phyloP scores from a whole-genome alignment of 352 stramenopile species.

The Plasmopara muralis region DNA sequence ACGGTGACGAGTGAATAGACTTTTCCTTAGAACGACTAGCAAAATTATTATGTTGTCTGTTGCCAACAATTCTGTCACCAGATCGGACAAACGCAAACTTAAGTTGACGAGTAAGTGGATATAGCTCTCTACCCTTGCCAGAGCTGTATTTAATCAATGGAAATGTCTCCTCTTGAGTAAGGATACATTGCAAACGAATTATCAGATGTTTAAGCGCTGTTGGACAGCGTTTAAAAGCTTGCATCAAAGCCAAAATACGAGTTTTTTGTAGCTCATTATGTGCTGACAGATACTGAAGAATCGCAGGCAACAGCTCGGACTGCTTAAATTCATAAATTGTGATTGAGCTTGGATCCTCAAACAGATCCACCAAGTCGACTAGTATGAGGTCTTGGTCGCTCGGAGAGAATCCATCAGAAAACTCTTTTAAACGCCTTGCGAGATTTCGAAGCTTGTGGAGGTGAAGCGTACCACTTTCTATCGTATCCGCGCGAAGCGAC shows the following conservation, averaged over 20 bases:
- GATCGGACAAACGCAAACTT: slow-evolving; percentile 42
- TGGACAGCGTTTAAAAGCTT: slow-evolving; percentile 42
- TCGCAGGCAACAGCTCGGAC: slow-evolving; percentile 57
- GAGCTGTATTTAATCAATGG: slow-evolving; percentile 53
- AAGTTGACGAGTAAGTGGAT: slow-evolving; percentile 65
- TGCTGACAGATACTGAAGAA: slow-evolving; percentile 50
- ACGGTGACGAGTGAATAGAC: slow-evolving; percentile 60
- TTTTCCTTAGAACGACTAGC: slow-evolving; percentile 17
- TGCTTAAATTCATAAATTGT: slow-evolving; percentile 84
- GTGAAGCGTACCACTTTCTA: slow-evolving; percentile 70
- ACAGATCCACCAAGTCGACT: slow-evolving; percentile 67
- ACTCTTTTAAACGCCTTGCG: slow-evolving; percentile 43
- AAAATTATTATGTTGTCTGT: slow-evolving; percentile 3
- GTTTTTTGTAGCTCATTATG: slow-evolving; percentile 26
- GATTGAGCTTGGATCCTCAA: slow-evolving; percentile 68
- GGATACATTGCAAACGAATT: slow-evolving; percentile 56
- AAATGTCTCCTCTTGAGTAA: slow-evolving; percentile 69
- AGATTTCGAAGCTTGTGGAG: slow-evolving; percentile 72
- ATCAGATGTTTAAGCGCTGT: slow-evolving; percentile 52
- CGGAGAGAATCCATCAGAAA: slow-evolving; percentile 20
- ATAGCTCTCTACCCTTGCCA: slow-evolving; percentile 67
- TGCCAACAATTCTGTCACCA: slow-evolving; percentile 15
- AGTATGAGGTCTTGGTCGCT: slow-evolving; percentile 50
- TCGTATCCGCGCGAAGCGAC: slow-evolving; percentile 53
- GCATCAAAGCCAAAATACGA: slow-evolving; percentile 30